Conservation (phyloP, 2,329 filamentous ascomycete genomes). For the Fusarium penzigii region DNA sequence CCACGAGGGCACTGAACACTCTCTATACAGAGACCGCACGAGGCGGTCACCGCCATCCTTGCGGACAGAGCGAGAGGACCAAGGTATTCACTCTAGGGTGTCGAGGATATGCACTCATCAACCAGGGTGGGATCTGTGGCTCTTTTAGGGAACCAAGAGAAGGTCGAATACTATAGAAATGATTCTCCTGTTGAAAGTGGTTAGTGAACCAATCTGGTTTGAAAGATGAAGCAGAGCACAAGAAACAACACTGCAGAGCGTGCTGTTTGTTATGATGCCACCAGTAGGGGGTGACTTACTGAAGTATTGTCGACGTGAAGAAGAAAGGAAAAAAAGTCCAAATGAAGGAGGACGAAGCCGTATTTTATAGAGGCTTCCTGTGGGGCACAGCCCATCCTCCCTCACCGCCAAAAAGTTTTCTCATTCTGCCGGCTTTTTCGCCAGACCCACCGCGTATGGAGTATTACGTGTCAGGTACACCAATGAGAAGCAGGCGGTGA, state of each 20-base stretch:
- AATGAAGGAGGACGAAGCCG: conserved; percentile 29
- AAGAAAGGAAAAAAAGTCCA: conserved; percentile 50
- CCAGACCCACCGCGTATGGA: conserved; percentile 3
- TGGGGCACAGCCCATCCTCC: conserved; percentile 17
- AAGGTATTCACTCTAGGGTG: conserved; percentile 43
- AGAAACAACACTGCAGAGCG: background rate
- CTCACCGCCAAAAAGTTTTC: conserved; percentile 40
- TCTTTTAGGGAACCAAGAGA: conserved; percentile 90
- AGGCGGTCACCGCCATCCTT: conserved; percentile 57
- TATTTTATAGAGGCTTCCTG: conserved; percentile 43
- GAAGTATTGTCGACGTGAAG: conserved; percentile 65
- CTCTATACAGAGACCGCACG: conserved; percentile 66
- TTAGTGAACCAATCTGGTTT: background rate
- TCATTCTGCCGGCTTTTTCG: conserved; percentile 24
- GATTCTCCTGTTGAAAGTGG: conserved; percentile 65
- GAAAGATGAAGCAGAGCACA: background rate
- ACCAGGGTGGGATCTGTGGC: conserved; percentile 78
- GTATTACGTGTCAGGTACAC: conserved; percentile 1
- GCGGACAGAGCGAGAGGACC: conserved; percentile 30
- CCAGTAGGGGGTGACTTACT: conserved; percentile 3
- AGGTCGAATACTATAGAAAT: conserved; percentile 97
- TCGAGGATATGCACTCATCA: conserved; percentile 68
- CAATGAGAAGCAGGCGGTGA: background rate
- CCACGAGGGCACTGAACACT: conserved; percentile 42
- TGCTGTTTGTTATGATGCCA: conserved; percentile 1